Conservation (phyloP, 1,284 basidiomycete species). For the Trametes versicolor region DNA sequence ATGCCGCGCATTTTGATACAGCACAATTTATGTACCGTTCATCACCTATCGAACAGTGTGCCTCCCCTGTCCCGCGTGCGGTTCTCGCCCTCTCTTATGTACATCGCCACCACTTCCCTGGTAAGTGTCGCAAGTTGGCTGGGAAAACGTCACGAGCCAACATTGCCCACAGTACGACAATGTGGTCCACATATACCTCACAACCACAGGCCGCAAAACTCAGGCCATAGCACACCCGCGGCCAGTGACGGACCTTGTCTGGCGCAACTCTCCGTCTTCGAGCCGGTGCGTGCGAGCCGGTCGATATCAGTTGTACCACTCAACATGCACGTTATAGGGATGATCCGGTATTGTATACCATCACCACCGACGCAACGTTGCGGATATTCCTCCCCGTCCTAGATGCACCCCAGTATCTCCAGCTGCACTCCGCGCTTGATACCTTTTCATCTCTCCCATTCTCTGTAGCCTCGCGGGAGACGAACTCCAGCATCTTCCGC, state of each 20-base stretch:
- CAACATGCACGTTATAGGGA: conserved; percentile 55
- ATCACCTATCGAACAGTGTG: conserved; percentile 47
- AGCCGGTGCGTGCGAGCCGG: conserved; percentile 61
- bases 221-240: conserved; percentile 76
- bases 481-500: conserved; percentile 67
- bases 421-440: conserved; percentile 83
- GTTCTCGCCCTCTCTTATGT: conserved; percentile 80
- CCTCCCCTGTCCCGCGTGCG: conserved; percentile 60
- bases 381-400: conserved; percentile 90
- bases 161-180: conserved; percentile 58
- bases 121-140: conserved; percentile 49
- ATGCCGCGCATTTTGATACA: conserved; percentile 39
- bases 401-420: conserved; percentile 86
- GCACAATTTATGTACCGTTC: conserved; percentile 26
- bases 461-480: conserved; percentile 45
- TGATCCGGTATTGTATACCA: conserved; percentile 80
- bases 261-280: conserved; percentile 73
- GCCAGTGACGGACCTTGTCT: conserved; percentile 67
- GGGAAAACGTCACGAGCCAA: conserved; percentile 17
- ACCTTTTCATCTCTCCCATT: conserved; percentile 63
- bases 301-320: background rate
- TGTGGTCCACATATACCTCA: conserved; percentile 71
- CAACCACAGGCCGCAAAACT: conserved; percentile 73
- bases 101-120: conserved; percentile 70
- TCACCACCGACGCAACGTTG: conserved; percentile 78